phyloP scores from a whole-genome alignment of 495 filamentous ascomycete species.

The Cercophora samala region DNA sequence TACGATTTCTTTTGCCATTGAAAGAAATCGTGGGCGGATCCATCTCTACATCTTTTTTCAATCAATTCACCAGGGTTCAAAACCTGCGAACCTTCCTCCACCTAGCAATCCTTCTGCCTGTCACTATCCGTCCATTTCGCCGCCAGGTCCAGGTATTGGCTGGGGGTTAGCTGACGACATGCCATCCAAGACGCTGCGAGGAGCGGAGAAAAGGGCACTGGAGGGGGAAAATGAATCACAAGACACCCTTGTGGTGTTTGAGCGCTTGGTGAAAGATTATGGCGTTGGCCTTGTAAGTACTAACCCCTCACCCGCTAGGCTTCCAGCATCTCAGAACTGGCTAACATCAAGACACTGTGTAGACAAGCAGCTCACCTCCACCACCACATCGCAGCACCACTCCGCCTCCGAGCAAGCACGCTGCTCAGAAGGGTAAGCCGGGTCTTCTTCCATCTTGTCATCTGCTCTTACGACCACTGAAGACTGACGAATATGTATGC shows the following conservation, averaged over 20 bases:
- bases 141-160: not conserved
- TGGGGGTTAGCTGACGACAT: not conserved
- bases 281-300: conserved; percentile 29
- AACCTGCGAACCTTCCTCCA: too few species aligned
- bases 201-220: conserved; percentile 24
- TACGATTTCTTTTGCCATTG: conserved; percentile 5
- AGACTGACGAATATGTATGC: not conserved
- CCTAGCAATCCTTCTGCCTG: not conserved
- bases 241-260: conserved; percentile 28
- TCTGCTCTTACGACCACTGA: not conserved
- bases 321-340: conserved; percentile 4
- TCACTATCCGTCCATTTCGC: not conserved
- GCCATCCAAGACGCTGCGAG: conserved; percentile 18
- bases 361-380: conserved; percentile 32
- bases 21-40: conserved; percentile 1
- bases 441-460: not conserved
- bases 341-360: conserved; percentile 20
- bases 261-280: conserved; percentile 24
- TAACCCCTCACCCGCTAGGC: not conserved
- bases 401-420: not conserved
- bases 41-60: not conserved
- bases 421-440: not conserved
- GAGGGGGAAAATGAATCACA: conserved; percentile 27
- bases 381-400: conserved; percentile 13
- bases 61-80: not conserved